Conservation (phyloP, 2,329 filamentous ascomycete genomes). For the Chaetomium sp. region DNA sequence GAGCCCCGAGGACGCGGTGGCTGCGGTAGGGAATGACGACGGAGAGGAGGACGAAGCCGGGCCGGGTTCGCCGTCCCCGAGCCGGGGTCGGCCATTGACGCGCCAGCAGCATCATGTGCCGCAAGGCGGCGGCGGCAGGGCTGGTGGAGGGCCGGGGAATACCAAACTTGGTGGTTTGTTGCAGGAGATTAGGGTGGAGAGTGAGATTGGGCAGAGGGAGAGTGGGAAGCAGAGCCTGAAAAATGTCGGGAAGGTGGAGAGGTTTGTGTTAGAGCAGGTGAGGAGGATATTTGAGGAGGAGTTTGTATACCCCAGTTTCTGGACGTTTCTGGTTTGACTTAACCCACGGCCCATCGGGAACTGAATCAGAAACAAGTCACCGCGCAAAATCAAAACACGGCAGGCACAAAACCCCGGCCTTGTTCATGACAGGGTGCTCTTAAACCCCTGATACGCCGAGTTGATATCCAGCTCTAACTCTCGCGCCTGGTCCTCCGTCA, state of each 20-base stretch:
- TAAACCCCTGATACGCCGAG: conserved; percentile 89
- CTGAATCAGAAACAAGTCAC: background rate
- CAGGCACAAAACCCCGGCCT: background rate
- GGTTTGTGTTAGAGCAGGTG: conserved; percentile 94
- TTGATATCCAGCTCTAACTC: conserved; percentile 93
- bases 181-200: conserved; percentile 92
- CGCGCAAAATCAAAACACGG: background rate
- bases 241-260: conserved; percentile 97
- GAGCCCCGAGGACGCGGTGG: conserved; percentile 81
- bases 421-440: conserved; percentile 59
- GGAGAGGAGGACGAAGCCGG: conserved; percentile 31
- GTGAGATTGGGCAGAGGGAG: conserved; percentile 90
- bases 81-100: conserved; percentile 25
- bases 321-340: conserved; percentile 74
- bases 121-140: background rate
- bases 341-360: background rate
- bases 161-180: conserved; percentile 64
- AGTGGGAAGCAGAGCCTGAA: conserved; percentile 91
- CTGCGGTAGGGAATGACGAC: conserved; percentile 47
- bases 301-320: conserved; percentile 96
- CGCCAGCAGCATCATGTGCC: conserved; percentile 21
- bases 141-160: background rate
- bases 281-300: conserved; percentile 97
- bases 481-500: conserved; percentile 78
- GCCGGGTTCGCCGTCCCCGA: background rate